Base-by-base conservation (phyloP, 805 yeast species). In the Metschnikowia picachoensis region DNA sequence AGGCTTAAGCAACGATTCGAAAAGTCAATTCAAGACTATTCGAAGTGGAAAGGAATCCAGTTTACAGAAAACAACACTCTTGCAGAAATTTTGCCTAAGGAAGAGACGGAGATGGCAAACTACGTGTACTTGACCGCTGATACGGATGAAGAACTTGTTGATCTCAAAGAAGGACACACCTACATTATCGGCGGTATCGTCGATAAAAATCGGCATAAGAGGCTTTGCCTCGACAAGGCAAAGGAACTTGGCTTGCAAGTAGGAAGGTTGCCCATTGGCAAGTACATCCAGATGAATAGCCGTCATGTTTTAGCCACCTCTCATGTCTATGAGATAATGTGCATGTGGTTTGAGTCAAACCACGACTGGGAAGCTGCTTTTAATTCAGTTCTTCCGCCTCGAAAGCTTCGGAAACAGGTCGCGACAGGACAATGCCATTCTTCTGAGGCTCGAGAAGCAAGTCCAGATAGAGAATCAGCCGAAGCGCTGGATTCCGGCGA, bases 181-280 rank as follows among this genome's bases (percentile, higher is more conserved):
- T 92, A 92, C 56, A 80, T 92, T 36, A 82, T 92, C 41, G 99
- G 99, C 9, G 99, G 98, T 0, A 92, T 92, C 46, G 98, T 92
- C 3, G 99, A 92, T 64, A 92, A 92, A 64, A 95, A 95, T 49
- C 78, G 98, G 56, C 84, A 90, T 68, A 87, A 88, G 65, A 73
- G 75, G 51, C 65, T 92, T 30, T 92, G 99, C 63, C 74, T 79
- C 39, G 76, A 85, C 52, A 94, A 91, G 64, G 98, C 98, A 0
- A 76, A 82, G 53, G 68, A 73, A 47, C 66, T 87, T 54, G 89
- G 91, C 0, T 72, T 92, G 15, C 63, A 73, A 35, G 87, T 94
- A 2, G 91, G 82, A 20, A 77, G 87, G 58, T 73, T 92, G 42
- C 99, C 99, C 5, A 88, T 92, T 45, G 95, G 83, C 45, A 88